Evolutionary conservation across 768 basidiomycete genomes (phyloP), one percentile per base, ranked within the genome.

Genomic region (Collybia mongolica): DNA sequence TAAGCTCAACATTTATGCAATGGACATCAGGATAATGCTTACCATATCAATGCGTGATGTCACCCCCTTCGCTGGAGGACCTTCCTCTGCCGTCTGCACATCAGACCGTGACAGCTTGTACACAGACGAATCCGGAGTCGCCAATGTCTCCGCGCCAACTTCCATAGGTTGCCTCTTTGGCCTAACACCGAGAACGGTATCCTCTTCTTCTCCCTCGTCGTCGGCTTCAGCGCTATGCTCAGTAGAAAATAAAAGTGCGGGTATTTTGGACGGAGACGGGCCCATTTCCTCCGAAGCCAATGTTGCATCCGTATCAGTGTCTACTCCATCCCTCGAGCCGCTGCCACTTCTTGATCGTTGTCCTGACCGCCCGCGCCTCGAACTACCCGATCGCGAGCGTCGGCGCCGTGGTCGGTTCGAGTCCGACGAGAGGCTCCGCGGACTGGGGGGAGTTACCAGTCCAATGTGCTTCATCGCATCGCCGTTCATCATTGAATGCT

Each of bases 371-470:
- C 63, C 59, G 12, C 64, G 58, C 28, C 61, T 62, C 4, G 24
- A 26, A 26, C 24, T 7, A 26, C 24, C 24, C 24, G 24, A 26
- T 26, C 24, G 32, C 32, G 32, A 32, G 32, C 32, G 32, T 35
- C 78, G 71, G 49, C 73, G 67, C 35, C 77, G 65, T 39, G 80
- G 66, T n/a, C 76, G 63, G 54, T 67, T 69, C 12, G 84, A 83
- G 61, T 88, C 87, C 7, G 83, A 78, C 2, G 81, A 82, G 18
- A 86, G 72, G 54, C 84, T 87, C 14, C 88, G 73, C 9, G 89
- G 89, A 64, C 86, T 88, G 0, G 88, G 88, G 0, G 88, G 88
- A 0, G 87, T 88, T 8, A 85, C 88, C 23, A 89, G 67, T 1
- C 86, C 86, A 8, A 55, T 65, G 35, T 68, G 66, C 28, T 64